Conservation (phyloP, 257 asterid species). For the Penstemon davidsonii region DNA sequence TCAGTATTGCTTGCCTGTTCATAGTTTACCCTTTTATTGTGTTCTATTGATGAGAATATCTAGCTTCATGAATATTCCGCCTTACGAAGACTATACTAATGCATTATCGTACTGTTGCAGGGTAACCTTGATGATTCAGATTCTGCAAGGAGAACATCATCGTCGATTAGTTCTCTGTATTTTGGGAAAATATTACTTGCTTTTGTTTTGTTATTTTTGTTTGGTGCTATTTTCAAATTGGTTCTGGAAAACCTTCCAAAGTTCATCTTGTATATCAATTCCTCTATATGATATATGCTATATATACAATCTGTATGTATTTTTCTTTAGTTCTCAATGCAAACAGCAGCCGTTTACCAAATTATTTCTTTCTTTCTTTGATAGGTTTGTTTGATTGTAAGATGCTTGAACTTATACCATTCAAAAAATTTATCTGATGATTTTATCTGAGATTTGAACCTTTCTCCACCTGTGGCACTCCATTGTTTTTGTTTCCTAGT, state of each 20-base stretch:
- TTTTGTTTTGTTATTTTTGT: slow-evolving; percentile 55
- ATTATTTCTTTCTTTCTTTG: background rate
- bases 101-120: slow-evolving; percentile 37
- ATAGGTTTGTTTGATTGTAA: background rate
- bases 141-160: slow-evolving; percentile 9
- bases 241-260: slow-evolving; percentile 78
- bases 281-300: slow-evolving; percentile 23
- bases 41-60: background rate
- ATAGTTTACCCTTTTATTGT: background rate
- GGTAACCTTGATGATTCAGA: slow-evolving; percentile 30
- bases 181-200: slow-evolving; percentile 68
- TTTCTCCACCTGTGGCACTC: no score
- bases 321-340: background rate
- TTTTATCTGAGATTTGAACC: background rate
- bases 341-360: background rate
- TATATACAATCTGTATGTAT: background rate
- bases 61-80: background rate
- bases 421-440: background rate
- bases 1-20: no score
- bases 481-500: no score
- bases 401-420: background rate
- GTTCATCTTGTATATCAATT: slow-evolving; percentile 48
- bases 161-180: slow-evolving; percentile 43
- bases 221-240: slow-evolving; percentile 71
- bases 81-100: slow-evolving; percentile 20